A percentile compares a stretch with the other conserved stretches of the same genome.
Conservation (phyloP, 108 stramenopile species). For the Cyclotella choctawhatcheeana region DNA sequence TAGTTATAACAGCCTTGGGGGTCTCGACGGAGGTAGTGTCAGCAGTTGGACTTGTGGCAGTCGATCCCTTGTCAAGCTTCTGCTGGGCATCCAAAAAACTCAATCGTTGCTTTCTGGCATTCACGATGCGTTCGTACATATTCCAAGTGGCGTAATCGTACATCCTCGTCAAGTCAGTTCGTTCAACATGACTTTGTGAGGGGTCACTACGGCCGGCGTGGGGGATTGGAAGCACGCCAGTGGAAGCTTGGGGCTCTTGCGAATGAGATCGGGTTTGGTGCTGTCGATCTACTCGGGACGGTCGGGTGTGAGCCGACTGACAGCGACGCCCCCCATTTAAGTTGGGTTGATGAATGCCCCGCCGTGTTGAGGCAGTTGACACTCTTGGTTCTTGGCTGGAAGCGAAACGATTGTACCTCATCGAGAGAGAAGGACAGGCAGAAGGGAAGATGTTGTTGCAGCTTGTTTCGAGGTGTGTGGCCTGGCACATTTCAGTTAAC, state of each 20-base stretch:
- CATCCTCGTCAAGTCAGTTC: neutral
- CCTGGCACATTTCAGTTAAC: neutral
- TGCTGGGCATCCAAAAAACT: neutral
- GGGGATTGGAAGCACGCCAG: neutral
- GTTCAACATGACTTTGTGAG: neutral
- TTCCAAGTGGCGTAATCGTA: conserved; percentile 11
- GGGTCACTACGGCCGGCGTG: neutral
- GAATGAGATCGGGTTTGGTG: neutral
- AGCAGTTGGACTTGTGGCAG: neutral
- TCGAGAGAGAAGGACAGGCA: neutral
- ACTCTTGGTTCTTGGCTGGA: neutral
- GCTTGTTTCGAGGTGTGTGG: neutral
- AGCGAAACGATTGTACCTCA: neutral
- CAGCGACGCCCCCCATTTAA: too few species aligned
- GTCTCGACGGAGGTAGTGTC: neutral
- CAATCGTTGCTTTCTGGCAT: neutral
- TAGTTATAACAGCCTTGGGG: neutral
- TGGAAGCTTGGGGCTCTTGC: neutral
- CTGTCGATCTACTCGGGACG: neutral
- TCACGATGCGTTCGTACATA: conserved; percentile 7
- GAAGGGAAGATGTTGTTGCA: neutral
- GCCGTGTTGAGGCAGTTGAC: neutral
- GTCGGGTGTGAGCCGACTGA: neutral
- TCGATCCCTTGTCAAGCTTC: neutral
- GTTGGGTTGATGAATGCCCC: too few species aligned